These are phyloP conservation scores for Auricularia cornea DNA, from an alignment of 768 basidiomycete species.

Conservation along the genomic window DNA sequence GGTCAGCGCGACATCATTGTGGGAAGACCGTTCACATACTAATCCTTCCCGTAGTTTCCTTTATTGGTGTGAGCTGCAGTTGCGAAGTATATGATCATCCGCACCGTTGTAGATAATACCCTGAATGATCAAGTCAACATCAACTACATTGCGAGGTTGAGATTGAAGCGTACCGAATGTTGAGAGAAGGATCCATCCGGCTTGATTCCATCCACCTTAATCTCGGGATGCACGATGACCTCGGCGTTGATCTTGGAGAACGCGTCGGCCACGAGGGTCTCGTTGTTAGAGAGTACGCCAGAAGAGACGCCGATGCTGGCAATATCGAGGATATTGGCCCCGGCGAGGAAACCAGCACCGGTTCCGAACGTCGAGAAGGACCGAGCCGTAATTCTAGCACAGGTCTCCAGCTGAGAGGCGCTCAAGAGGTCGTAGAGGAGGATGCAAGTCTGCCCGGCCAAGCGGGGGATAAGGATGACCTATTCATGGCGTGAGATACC, in stretches of 20 bases:
- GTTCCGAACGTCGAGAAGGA: slow-evolving; percentile 43
- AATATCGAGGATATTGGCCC: slow-evolving; percentile 60
- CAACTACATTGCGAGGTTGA: not conserved
- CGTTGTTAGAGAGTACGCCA: slow-evolving; percentile 23
- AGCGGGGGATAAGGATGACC: slow-evolving; percentile 53
- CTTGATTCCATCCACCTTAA: slow-evolving; percentile 52
- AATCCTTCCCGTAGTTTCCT: slow-evolving; percentile 55
- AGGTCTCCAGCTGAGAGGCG: slow-evolving; percentile 33
- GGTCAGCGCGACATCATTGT: not conserved
- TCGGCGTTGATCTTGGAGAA: slow-evolving; percentile 45
- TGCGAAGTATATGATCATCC: not conserved
- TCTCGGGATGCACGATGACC: slow-evolving; percentile 37
- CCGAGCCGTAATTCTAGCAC: slow-evolving; percentile 42
- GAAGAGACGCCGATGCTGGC: slow-evolving; percentile 52
- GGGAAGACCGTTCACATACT: slow-evolving; percentile 21
- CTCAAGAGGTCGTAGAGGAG: slow-evolving; percentile 43
- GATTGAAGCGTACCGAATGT: slow-evolving; percentile 26
- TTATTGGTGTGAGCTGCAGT: not conserved
- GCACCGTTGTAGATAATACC: slow-evolving; percentile 56
- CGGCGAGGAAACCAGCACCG: slow-evolving; percentile 43
- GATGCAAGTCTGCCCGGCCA: slow-evolving; percentile 50
- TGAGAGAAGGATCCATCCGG: slow-evolving; percentile 37
- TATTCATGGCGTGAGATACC: slow-evolving; percentile 14
- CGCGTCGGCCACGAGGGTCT: slow-evolving; percentile 39
- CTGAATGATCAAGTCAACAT: not conserved